These are phyloP conservation scores for Bonia amplexicaulis DNA, from an alignment of 176 grass and related monocot species.

Conservation along the genomic window DNA sequence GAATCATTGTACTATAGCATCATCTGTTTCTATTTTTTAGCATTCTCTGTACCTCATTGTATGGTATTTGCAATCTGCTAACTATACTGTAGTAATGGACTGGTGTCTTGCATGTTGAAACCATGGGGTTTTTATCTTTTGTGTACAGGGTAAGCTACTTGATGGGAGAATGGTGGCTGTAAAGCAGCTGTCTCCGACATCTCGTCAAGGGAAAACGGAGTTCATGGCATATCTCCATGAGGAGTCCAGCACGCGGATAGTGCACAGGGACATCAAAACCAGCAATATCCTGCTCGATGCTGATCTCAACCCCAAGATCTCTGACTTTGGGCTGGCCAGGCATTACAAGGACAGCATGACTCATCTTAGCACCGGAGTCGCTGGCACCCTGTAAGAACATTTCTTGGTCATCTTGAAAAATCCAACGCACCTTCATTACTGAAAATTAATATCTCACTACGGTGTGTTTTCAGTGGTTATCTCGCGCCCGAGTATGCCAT, in stretches of 20 bases:
- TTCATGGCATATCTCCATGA: constrained; percentile 66
- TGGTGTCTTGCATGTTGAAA: constrained; percentile 15
- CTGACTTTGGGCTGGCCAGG: constrained; percentile 65
- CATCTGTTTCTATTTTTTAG: too few relatives aligned
- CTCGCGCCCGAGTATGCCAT: constrained; percentile 70
- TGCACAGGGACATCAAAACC: constrained; percentile 73
- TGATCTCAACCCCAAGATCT: constrained; percentile 55
- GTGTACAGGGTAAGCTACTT: constrained; percentile 32
- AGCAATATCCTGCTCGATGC: constrained; percentile 60
- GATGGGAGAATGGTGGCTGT: constrained; percentile 52
- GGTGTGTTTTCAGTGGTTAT: constrained; percentile 37
- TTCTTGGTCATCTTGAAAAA: background rate
- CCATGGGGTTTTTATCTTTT: background rate
- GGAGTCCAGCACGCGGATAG: constrained; percentile 54
- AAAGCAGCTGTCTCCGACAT: constrained; percentile 44
- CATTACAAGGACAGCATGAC: constrained; percentile 58
- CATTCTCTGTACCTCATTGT: too few relatives aligned
- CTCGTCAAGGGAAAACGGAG: constrained; percentile 50
- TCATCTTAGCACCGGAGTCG: constrained; percentile 50
- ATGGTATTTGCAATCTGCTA: too few relatives aligned
- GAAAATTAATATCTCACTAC: too few relatives aligned
- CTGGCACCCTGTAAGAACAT: constrained; percentile 61
- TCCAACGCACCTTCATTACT: background rate
- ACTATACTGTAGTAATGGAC: too few relatives aligned
- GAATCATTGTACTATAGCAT: too few relatives aligned